A percentile compares a stretch with the other conserved stretches of the same genome.
Evolutionary conservation across 1,284 basidiomycete genomes (phyloP).

Genomic region (Ustilago xerochloae): DNA sequence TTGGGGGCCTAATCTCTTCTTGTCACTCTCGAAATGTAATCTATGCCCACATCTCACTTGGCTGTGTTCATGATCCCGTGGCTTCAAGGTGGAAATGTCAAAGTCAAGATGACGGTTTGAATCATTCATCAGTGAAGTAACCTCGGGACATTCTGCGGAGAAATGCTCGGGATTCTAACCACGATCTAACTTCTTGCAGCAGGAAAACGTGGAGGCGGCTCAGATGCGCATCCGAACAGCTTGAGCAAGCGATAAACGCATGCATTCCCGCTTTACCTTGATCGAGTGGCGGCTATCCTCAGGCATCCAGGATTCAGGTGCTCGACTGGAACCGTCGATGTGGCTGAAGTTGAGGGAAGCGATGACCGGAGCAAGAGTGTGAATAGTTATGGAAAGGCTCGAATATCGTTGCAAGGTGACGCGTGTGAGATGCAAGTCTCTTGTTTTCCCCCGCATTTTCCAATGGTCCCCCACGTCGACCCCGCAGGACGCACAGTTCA

Average conservation of each 20-base stretch:
- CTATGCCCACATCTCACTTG: neutral
- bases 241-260: too few species aligned
- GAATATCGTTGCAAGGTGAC: too few species aligned
- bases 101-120: neutral
- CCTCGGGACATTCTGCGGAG: neutral
- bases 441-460: neutral
- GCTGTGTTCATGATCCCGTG: neutral
- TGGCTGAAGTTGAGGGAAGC: too few species aligned
- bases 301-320: too few species aligned
- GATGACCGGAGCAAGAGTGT: neutral
- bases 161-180: neutral
- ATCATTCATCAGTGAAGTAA: neutral
- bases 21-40: too few species aligned
- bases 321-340: too few species aligned
- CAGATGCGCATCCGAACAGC: too few species aligned
- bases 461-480: conserved; percentile 6
- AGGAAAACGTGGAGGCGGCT: conserved; percentile 20
- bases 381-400: neutral
- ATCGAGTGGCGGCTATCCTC: too few species aligned
- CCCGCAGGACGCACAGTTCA: too few species aligned
- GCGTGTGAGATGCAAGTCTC: neutral
- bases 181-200: neutral
- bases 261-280: too few species aligned
- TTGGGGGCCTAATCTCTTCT: conserved; percentile 53
- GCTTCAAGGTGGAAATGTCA: neutral